Conservation (phyloP, 768 basidiomycete genomes). For the Guyanaporus albipodus region DNA sequence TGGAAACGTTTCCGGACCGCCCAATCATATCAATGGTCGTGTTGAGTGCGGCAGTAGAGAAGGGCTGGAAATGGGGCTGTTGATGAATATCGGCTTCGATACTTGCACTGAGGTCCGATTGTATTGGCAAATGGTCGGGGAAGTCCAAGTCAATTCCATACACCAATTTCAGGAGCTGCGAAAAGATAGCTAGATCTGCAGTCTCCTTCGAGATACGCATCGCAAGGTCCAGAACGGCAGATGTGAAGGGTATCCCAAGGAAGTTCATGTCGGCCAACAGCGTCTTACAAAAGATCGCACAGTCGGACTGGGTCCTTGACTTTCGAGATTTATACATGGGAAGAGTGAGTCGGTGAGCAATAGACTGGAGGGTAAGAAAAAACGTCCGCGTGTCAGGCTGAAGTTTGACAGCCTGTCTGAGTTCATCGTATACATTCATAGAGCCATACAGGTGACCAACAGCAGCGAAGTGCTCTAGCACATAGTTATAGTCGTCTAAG, state of each 20-base stretch:
- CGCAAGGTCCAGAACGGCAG: constrained; percentile 61
- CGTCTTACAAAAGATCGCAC: constrained; percentile 44
- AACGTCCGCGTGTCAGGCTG: constrained; percentile 55
- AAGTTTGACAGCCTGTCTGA: constrained; percentile 40
- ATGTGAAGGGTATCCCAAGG: constrained; percentile 45
- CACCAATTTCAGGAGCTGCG: constrained; percentile 56
- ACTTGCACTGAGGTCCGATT: constrained; percentile 7
- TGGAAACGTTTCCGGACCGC: constrained; percentile 52
- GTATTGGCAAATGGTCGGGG: constrained; percentile 59
- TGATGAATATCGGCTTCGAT: constrained; percentile 10
- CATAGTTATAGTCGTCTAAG: constrained; percentile 69
- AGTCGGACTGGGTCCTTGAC: constrained; percentile 36
- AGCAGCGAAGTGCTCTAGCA: constrained; percentile 72
- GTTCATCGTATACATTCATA: constrained; percentile 57
- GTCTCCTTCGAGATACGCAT: constrained; percentile 66
- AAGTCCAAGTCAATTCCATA: constrained; percentile 77
- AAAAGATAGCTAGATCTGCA: constrained; percentile 51
- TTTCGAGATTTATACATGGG: constrained; percentile 44
- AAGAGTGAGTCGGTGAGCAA: constrained; percentile 63
- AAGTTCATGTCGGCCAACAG: constrained; percentile 58
- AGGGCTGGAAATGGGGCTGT: constrained; percentile 36
- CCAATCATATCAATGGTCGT: constrained; percentile 71
- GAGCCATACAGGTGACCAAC: constrained; percentile 66
- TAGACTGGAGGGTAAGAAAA: constrained; percentile 60
- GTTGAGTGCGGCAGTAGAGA: constrained; percentile 67